Conservation (phyloP, 106 monocot genomes). For the Narthecium ossifragum region DNA sequence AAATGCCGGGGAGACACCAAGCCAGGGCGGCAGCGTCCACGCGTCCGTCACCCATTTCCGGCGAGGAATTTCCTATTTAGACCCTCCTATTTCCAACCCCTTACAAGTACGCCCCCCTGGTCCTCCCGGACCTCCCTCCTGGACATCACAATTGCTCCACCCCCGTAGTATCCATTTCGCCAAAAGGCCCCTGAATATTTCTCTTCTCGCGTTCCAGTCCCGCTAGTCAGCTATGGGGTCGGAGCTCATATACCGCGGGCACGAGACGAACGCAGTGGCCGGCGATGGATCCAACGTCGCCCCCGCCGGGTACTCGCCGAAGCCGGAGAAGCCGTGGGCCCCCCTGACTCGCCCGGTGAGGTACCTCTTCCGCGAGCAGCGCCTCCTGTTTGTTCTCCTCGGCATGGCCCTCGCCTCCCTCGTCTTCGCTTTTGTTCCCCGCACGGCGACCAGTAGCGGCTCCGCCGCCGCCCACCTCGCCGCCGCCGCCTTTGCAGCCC, state of each 20-base stretch:
- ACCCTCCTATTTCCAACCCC: too few relatives aligned
- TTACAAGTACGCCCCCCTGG: too few relatives aligned
- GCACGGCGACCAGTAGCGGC: background rate
- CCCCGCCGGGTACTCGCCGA: conserved; percentile 42
- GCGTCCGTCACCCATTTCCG: too few relatives aligned
- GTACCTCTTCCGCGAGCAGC: conserved; percentile 55
- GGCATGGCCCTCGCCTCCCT: conserved; percentile 50
- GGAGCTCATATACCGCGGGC: conserved; percentile 46
- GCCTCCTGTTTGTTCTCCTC: conserved; percentile 56
- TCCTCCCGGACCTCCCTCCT: background rate
- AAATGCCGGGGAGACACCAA: too few relatives aligned
- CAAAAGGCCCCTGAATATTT: background rate
- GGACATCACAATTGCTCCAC: background rate
- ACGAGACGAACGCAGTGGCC: conserved; percentile 22
- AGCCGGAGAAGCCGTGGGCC: conserved; percentile 36
- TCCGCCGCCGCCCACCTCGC: background rate
- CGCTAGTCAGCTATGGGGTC: conserved; percentile 24
- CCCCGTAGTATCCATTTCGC: background rate
- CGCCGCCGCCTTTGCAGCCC: background rate
- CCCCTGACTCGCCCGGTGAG: conserved; percentile 22
- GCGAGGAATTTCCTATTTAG: too few relatives aligned
- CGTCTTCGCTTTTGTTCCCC: conserved; percentile 31
- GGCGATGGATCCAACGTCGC: background rate
- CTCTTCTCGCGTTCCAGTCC: background rate
- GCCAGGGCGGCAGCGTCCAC: too few relatives aligned